Conservation (phyloP, 2,329 filamentous ascomycete genomes). For the Colletotrichum somersetense region DNA sequence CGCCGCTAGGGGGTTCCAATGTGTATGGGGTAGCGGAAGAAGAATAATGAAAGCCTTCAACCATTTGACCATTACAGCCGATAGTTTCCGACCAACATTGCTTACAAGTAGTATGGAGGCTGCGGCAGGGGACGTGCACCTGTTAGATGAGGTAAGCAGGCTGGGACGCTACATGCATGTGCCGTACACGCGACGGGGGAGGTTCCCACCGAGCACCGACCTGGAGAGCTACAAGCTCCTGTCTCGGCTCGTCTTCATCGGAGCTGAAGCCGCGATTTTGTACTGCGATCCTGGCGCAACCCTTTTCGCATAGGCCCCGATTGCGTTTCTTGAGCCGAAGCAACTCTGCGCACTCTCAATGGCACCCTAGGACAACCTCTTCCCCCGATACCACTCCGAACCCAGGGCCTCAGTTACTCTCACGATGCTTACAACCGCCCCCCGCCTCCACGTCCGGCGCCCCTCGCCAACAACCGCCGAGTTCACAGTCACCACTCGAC, state of each 20-base stretch:
- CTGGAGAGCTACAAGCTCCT: conserved; percentile 7
- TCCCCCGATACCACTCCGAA: not conserved
- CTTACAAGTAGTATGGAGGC: not conserved
- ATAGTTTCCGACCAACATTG: not conserved
- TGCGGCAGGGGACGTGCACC: not conserved
- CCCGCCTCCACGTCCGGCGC: conserved; percentile 72
- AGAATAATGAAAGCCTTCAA: conserved; percentile 68
- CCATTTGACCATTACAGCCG: conserved; percentile 75
- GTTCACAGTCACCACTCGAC: conserved; percentile 89
- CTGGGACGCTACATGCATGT: not conserved
- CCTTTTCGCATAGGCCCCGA: not conserved
- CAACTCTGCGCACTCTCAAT: not conserved
- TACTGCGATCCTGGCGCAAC: not conserved
- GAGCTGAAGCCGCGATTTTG: conserved; percentile 1
- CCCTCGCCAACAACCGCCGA: conserved; percentile 91
- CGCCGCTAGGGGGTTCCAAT: conserved; percentile 68
- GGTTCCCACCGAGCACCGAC: conserved; percentile 4
- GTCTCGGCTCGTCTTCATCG: not conserved
- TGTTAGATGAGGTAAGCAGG: not conserved
- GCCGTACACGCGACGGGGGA: conserved; percentile 5
- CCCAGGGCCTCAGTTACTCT: not conserved
- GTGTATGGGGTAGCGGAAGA: conserved; percentile 65
- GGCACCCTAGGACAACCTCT: not conserved
- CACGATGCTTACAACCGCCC: conserved; percentile 72
- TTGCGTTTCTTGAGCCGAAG: not conserved